Evolutionary conservation across 2,329 filamentous ascomycete species (phyloP).

Genomic region (Magnaporthales sp.): DNA sequence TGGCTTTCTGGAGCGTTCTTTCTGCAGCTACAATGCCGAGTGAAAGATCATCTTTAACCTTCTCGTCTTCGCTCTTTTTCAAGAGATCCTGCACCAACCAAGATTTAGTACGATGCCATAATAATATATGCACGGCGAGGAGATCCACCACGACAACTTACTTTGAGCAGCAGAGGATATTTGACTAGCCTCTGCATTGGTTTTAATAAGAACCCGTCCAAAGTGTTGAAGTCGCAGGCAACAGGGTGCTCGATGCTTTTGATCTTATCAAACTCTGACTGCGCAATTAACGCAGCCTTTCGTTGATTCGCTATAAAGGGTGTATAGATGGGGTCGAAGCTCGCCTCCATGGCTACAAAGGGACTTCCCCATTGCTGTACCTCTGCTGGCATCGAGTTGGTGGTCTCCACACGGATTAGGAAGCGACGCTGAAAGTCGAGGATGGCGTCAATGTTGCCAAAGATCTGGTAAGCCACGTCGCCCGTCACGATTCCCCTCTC

Average conservation of each 20-base stretch:
- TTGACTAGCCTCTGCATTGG: constrained; percentile 94
- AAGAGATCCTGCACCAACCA: constrained; percentile 52
- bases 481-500: constrained; percentile 82
- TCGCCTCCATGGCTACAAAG: constrained; percentile 76
- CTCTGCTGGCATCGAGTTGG: constrained; percentile 69
- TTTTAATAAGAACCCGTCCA: constrained; percentile 90
- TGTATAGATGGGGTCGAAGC: constrained; percentile 79
- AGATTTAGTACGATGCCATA: constrained; percentile 8
- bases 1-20: constrained; percentile 73
- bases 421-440: constrained; percentile 94
- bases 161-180: constrained; percentile 83
- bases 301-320: constrained; percentile 96
- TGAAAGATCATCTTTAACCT: constrained; percentile 62
- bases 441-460: constrained; percentile 90
- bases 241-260: constrained; percentile 66
- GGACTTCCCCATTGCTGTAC: constrained; percentile 92
- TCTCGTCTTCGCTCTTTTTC: constrained; percentile 73
- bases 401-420: constrained; percentile 90
- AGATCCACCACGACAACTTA: constrained; percentile 27
- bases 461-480: constrained; percentile 88
- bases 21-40: constrained; percentile 75
- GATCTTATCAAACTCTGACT: constrained; percentile 81
- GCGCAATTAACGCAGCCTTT: constrained; percentile 78
- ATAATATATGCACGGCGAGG: not conserved
- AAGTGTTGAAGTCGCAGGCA: constrained; percentile 75